Conservation (phyloP, 164 flowering plant species). For the Umbilicus rupestris region DNA sequence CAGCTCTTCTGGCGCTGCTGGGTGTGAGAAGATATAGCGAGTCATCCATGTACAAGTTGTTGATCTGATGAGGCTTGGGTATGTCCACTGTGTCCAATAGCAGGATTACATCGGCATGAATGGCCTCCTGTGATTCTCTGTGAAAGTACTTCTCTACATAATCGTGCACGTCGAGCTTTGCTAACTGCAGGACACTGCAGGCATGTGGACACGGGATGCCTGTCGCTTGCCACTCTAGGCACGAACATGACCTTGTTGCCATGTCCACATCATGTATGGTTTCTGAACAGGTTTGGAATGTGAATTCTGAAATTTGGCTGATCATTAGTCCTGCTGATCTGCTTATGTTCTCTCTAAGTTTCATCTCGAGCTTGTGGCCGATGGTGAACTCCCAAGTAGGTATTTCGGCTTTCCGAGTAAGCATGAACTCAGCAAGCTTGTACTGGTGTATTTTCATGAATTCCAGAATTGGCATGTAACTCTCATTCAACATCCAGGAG, state of each 20-base stretch:
- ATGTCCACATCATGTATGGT: slow-evolving; percentile 3
- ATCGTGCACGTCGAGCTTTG: background rate
- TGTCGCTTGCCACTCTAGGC: slow-evolving; percentile 10
- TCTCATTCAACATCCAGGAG: slow-evolving; percentile 10
- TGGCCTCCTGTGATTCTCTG: background rate
- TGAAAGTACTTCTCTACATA: slow-evolving; percentile 8
- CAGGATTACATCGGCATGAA: slow-evolving; percentile 3
- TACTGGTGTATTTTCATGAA: slow-evolving; percentile 11
- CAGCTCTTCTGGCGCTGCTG: background rate
- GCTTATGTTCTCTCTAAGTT: slow-evolving; percentile 5
- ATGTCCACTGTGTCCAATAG: background rate
- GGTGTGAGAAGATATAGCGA: slow-evolving; percentile 1
- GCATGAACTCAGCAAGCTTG: slow-evolving; percentile 5
- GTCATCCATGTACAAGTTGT: background rate
- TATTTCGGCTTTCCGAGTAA: background rate
- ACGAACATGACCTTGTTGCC: slow-evolving; percentile 4
- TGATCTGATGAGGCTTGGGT: background rate
- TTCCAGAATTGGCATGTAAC: slow-evolving; percentile 7
- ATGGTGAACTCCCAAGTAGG: slow-evolving; percentile 8
- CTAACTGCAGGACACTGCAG: slow-evolving; percentile 1
- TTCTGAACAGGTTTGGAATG: background rate
- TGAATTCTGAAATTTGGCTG: slow-evolving; percentile 4
- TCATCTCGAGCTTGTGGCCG: slow-evolving; percentile 8
- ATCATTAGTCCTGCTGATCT: slow-evolving; percentile 3
- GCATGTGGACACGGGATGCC: slow-evolving; percentile 10